Base-by-base conservation (phyloP, 2,329 filamentous ascomycete genomes). In the Rutstroemia sp. region DNA sequence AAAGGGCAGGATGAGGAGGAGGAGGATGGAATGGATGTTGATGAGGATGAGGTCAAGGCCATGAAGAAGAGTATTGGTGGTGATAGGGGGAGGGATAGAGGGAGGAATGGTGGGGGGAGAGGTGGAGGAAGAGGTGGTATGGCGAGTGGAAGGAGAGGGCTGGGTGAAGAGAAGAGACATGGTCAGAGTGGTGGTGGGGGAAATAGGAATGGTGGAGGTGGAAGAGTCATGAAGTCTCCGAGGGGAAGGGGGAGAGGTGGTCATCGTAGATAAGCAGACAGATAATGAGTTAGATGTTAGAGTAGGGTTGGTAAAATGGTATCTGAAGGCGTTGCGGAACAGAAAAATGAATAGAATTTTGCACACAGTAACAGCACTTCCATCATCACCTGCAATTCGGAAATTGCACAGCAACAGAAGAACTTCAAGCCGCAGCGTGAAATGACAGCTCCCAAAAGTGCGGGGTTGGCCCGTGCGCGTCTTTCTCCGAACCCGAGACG, bases 1-100 rank as follows among this genome's bases (percentile, higher is more conserved):
- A 76, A 75, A 55, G 77, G 78, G 16, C 77, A 79, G 52, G 79
- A 80, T 71, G 77, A 78, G 27, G 76, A 78, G 30, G 77, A 78
- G 27, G 75, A 75, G 39, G 78, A 79, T 56, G 78, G 78, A 53
- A 75, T 74, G 71, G 73, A 75, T 50, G 67, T 77, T 60, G 75
- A 78, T 62, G 71, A 75, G 63, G 76, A 65, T 61, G 76, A 69
- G 69, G 76, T 77, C 5, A 74, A 76, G 41, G 74, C 72, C 37
- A 74, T 83, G 62, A 81, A 80, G 72, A 77, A 74, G 60, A 75
- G 75, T 54, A 69, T 70, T 58, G 61, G 61, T 18, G 70, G 66
- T 25, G 62, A 52, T 56, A 56, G 49, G 49, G 39, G 34, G 9
- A 45, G 64, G 21, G 65, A 66, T 50, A 68, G 71, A 45, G 70